Base-by-base conservation (phyloP, 2,329 filamentous ascomycete species). In the Hymenoscyphus infarciens region DNA sequence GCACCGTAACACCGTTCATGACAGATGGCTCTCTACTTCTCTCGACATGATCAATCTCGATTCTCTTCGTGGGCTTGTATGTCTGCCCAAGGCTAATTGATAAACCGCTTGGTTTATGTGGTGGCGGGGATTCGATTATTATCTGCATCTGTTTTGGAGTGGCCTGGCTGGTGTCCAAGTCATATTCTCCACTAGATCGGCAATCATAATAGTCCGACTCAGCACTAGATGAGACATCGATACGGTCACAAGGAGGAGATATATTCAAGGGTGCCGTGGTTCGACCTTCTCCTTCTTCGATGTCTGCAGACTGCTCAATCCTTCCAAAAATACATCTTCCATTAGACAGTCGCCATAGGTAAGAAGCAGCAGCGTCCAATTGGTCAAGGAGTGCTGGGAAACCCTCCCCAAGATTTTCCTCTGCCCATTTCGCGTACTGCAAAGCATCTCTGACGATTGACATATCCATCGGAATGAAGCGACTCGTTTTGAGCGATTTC, bases 341-440 rank as follows among this genome's bases (percentile, higher is more conserved):
- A 31, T 57, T 19, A 25, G 25, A 61, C 10, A 57, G n/a, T n/a
- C 60, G 22, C 60, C 60, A 61, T 39, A 57, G 60, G 27, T 61
- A 61, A 27, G 59, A 57, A 13, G 60, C 60, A 22, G 60, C 53
- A 27, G 54, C 53, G 49, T 61, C 60, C 15, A 61, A 19, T 25
- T 61, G 60, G 45, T 61, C 60, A 27, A 61, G 11, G 10, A 61
- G 54, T 13, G 25, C 35, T 22, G 60, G 53, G 19, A 61, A 52
- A 2, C 25, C 60, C 7, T 27, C 29, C 5, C 15, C 53, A 31
- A 57, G 16, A 35, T 15, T 19, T 19, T 52, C 42, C 31, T 61
- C 60, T 10, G 39, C 54, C 39, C 5, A 10, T 52, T 57, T 49
- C 5, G 60, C 60, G 27, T 33, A 61, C 13, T 39, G 53, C n/a